Percentiles rank a stretch among this genome's conserved stretches.
Evolutionary conservation across 2,329 filamentous ascomycete species (phyloP).

Genomic region (Penicillium frequentans): DNA sequence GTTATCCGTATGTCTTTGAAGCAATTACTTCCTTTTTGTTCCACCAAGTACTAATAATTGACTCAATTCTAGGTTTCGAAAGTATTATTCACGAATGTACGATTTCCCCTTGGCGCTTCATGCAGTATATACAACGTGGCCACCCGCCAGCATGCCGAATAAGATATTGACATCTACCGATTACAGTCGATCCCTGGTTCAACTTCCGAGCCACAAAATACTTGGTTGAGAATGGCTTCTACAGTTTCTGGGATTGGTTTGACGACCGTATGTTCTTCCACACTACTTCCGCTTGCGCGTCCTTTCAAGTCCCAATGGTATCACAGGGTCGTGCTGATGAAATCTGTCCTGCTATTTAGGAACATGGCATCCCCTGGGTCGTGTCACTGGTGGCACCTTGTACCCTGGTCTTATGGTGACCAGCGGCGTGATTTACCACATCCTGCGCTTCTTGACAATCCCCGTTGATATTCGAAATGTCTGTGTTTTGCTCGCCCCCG

Average conservation of each 20-base stretch:
- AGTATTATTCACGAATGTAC: conserved; percentile 99
- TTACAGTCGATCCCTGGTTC: conserved; percentile 95
- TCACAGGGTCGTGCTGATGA: conserved; percentile 18
- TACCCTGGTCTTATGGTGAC: conserved; percentile 99
- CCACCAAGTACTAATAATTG: not conserved
- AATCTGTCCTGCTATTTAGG: conserved; percentile 43
- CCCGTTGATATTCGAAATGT: conserved; percentile 99
- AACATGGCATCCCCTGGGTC: conserved; percentile 98
- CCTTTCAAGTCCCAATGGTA: conserved; percentile 1
- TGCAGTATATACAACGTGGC: conserved; percentile 7
- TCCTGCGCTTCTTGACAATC: conserved; percentile 81
- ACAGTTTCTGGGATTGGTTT: conserved; percentile 99
- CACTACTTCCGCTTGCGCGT: conserved; percentile 8
- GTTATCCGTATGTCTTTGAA: conserved; percentile 76
- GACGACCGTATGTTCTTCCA: conserved; percentile 72
- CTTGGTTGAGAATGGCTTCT: conserved; percentile 93
- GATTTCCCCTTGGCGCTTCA: conserved; percentile 42
- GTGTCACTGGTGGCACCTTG: conserved; percentile 97
- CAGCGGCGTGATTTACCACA: conserved; percentile 93
- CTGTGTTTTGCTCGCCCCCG: conserved; percentile 93
- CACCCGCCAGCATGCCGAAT: conserved; percentile 13
- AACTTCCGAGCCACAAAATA: conserved; percentile 99
- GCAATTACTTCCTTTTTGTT: not conserved
- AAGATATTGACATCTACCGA: conserved; percentile 23
- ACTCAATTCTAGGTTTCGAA: conserved; percentile 70